Percentiles rank a stretch among this genome's conserved stretches.
Conservation (phyloP, 768 basidiomycete genomes). For the Suillus plorans region DNA sequence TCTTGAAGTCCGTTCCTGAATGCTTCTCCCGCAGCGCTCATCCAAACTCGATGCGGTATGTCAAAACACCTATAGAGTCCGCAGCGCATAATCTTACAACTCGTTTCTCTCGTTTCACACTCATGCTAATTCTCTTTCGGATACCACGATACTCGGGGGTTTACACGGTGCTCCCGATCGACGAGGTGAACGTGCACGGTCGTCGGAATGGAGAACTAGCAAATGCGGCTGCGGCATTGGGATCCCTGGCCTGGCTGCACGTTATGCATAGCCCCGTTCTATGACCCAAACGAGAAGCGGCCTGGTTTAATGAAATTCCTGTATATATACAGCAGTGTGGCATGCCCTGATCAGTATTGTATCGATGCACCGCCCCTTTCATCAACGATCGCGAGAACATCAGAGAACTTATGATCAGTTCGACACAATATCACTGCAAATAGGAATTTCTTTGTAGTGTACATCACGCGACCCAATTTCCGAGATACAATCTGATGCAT, state of each 20-base stretch:
- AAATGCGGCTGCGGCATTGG: background rate
- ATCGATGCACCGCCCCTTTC: constrained; percentile 3
- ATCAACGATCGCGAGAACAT: constrained; percentile 7
- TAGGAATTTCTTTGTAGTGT: background rate
- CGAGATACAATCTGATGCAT: background rate
- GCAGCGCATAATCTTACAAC: background rate
- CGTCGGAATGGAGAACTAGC: background rate
- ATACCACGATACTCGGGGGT: background rate
- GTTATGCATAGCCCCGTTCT: constrained; percentile 1
- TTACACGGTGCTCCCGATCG: background rate
- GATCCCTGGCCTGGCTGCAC: background rate
- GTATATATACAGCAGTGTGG: background rate
- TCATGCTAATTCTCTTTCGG: background rate
- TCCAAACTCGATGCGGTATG: background rate
- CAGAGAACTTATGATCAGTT: background rate
- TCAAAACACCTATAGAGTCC: background rate
- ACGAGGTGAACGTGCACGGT: background rate
- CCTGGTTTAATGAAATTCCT: background rate
- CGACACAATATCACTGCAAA: background rate
- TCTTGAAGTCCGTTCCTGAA: background rate
- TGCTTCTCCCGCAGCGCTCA: background rate
- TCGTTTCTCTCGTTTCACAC: background rate
- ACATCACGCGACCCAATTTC: background rate
- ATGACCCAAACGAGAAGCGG: background rate
- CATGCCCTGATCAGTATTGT: background rate